Evolutionary conservation across 169 alveolate genomes (phyloP), one percentile per base, ranked within the genome.

Genomic region (Fabrea salina): DNA sequence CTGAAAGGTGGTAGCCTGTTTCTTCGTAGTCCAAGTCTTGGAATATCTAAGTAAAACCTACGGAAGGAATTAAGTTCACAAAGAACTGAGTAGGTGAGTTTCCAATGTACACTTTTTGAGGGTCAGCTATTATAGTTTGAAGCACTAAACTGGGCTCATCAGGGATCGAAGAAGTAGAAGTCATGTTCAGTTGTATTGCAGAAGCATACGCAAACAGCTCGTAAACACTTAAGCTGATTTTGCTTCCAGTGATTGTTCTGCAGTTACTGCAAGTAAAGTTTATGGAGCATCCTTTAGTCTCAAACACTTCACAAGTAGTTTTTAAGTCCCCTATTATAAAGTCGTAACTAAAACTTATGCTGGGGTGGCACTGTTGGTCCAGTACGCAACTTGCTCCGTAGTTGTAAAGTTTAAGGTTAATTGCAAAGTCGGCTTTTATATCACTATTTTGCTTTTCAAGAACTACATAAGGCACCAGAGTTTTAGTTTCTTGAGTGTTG

Each of bases 101-200:
- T 0, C 76, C 76, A 5, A 25, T 1, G 40, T 39, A 64, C 2
- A 64, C 50, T n/a, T 19, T 37, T 8, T 5, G 4, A n/a, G 19
- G 4, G n/a, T 32, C n/a, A 37, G 76, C 76, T 5, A 19, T 22
- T 4, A 64, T 7, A 16, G 50, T 4, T 5, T 37, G 27, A 37
- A 19, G 13, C 43, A 70, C 33, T 2, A 22, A 25, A 5, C 50
- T 19, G 11, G 37, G 22, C 37, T 41, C 33, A 4, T 70, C 49
- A 22, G 79, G 79, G 1, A 70, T 70, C 49, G 79, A 70, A 70
- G 79, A 70, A 19, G 41, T 27, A 7, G 79, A 44, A 0, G 79
- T 44, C 4, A 70, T 13, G 44, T 70, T 70, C 2, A 70, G 44
- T 25, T 41, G 11, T 4, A 70, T 35, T 44, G 49, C 59, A 16